Evolutionary conservation across 257 asterid species (phyloP), one percentile per base, ranked within the genome.

Genomic region (Primulina tabacum): DNA sequence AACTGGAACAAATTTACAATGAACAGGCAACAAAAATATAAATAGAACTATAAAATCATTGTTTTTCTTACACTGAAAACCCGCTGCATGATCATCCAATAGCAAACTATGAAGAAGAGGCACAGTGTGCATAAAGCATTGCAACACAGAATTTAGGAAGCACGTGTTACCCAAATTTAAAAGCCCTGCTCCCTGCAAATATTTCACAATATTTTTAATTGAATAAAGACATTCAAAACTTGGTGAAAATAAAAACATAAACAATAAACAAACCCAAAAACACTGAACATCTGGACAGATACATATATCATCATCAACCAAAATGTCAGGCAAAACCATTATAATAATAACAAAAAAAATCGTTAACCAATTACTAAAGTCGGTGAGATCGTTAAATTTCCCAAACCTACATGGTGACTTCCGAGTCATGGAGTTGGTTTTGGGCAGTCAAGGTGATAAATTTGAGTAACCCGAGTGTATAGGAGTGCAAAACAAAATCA

Each of bases 101-200:
- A 78, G 62, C 68, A 93, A 58, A 37, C 90, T 87, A 20, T 77
- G 79, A 73, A 93, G 85, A 64, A 93, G 84, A 3, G 96, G 91
- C n/a, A 90, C 96, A 0, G 95, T 84, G 76, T 93, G 90, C 60
- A 85, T 79, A 77, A 90, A 86, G 77, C 97, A 93, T 75, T 93
- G 99, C 85, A 93, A 73, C 52, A 93, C 86, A 1, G 96, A 78
- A 62, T 93, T 93, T 58, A 93, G 77, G 71, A 89, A 93, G 86
- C 99, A 93, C 6, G 99, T 90, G 66, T 93, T 93, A 26, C 99
- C 99, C 35, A 93, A 76, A 82, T 90, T 93, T 26, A 65, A 81
- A 70, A 93, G 72, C n/a, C 97, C 99, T 20, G 95, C 88, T 52
- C 99, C 97, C 99, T 93, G 78, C 55, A 67, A 73, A 38, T 14